These are phyloP conservation scores for Mortierella sp. DNA, from an alignment of 371 early-diverging fungal genomes.

Conservation along the genomic window DNA sequence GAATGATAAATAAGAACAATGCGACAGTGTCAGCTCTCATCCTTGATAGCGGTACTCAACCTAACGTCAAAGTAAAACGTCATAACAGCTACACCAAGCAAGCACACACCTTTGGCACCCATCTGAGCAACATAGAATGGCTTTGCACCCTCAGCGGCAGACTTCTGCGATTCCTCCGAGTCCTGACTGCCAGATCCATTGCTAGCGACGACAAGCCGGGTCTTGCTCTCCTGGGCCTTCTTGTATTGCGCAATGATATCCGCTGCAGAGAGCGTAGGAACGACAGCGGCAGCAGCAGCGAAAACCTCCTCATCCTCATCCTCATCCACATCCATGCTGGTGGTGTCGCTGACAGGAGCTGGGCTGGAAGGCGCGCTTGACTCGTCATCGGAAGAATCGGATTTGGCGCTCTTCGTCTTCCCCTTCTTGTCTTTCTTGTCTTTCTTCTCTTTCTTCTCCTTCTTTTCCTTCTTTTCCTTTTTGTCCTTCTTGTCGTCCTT, in stretches of 20 bases:
- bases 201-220: not conserved
- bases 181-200: not conserved
- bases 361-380: constrained; percentile 1
- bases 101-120: constrained; percentile 10
- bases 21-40: not conserved
- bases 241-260: constrained; percentile 21
- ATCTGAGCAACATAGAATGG: not conserved
- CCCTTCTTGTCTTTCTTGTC: constrained; percentile 19
- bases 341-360: not conserved
- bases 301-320: not conserved
- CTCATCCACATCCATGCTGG: constrained; percentile 21
- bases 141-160: not conserved
- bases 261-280: not conserved
- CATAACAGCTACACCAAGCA: not conserved
- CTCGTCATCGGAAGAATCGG: not conserved
- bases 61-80: not conserved
- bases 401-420: not conserved
- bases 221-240: constrained; percentile 13
- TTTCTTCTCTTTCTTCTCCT: constrained; percentile 17
- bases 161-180: not conserved
- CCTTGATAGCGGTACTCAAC: not conserved
- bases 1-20: not conserved
- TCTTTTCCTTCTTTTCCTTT: constrained; percentile 7
- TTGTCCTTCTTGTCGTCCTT: constrained; percentile 15
- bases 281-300: too few species aligned